Base-by-base conservation (phyloP, 2,329 filamentous ascomycete species). In the Aspergillus quadricinctus region DNA sequence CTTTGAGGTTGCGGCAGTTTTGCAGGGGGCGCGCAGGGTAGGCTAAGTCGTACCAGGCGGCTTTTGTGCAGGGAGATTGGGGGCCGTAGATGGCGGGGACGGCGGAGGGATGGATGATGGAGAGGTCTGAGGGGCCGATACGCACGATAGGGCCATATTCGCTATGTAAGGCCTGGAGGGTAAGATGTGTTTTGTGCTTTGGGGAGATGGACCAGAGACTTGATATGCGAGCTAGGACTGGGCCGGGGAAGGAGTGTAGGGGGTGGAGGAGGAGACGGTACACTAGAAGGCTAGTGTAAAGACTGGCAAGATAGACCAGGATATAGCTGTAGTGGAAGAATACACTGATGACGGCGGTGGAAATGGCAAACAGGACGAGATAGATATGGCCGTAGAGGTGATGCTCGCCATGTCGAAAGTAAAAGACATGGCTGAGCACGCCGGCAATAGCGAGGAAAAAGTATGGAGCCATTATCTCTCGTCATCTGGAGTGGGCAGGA, bases 61-160 rank as follows among this genome's bases (percentile, higher is more conserved):
- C 64, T 57, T 80, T 81, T 19, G 57, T 62, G 35, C 75, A 78
- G 58, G 68, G 68, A 2, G 76, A 68, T 27, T 69, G 64, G 4
- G 64, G 51, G 0, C 74, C 75, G 49, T 76, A 76, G 11, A 78
- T 70, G 52, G 61, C 54, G 61, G 74, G 55, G 58, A 76, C 61
- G 56, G 64, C 70, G 60, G 73, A 59, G 45, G 75, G 67, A 53
- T 75, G 62, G 4, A 59, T 64, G 49, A 76, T 70, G 9, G 72
- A 75, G 11, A 76, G 61, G 7, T 71, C 67, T 8, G 66, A 67
- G 1, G 72, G 65, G 3, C 75, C 74, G 17, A 72, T 61, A 5
- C 74, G 64, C 0, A 77, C 67, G 54, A 70, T 66, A n/a, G 67
- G 64, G 7, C 73, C 74, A 56, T 75, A 68, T 49, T 67, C 57